Evolutionary conservation across 495 filamentous ascomycete genomes (phyloP).

Genomic region (Penicillium parvum): DNA sequence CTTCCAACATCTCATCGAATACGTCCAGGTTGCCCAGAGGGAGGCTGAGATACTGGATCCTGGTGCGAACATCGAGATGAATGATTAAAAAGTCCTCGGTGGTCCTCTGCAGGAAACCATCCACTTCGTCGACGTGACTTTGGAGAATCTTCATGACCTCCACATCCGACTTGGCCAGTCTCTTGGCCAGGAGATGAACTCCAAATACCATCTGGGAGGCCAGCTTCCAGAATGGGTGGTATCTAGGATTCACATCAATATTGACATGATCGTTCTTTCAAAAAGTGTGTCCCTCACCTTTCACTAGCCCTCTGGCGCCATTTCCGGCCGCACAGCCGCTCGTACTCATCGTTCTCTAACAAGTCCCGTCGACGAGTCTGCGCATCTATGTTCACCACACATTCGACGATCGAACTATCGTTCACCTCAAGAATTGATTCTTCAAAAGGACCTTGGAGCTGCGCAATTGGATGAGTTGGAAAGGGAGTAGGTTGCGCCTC

Average conservation of each 20-base stretch:
- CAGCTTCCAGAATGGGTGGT: conserved; percentile 87
- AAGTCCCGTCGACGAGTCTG: conserved; percentile 63
- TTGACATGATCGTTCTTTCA: not conserved
- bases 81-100: conserved; percentile 84
- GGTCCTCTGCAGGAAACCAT: conserved; percentile 80
- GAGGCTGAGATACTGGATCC: conserved; percentile 71
- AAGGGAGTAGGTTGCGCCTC: not conserved
- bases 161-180: conserved; percentile 79
- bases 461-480: conserved; percentile 56
- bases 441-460: conserved; percentile 88
- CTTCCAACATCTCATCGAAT: conserved; percentile 86
- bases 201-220: conserved; percentile 92
- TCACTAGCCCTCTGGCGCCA: conserved; percentile 69
- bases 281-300: conserved; percentile 27
- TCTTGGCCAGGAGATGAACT: conserved; percentile 79
- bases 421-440: conserved; percentile 78
- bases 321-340: conserved; percentile 60
- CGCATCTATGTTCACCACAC: conserved; percentile 56
- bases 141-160: conserved; percentile 88
- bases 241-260: conserved; percentile 26
- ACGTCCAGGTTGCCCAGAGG: conserved; percentile 78
- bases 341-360: conserved; percentile 60
- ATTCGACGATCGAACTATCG: conserved; percentile 42
- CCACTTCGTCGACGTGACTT: conserved; percentile 87
- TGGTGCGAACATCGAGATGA: conserved; percentile 65